Evolutionary conservation across 1,284 basidiomycete species (phyloP), one percentile per base, ranked within the genome.

Genomic region (Calocybe gambosa): DNA sequence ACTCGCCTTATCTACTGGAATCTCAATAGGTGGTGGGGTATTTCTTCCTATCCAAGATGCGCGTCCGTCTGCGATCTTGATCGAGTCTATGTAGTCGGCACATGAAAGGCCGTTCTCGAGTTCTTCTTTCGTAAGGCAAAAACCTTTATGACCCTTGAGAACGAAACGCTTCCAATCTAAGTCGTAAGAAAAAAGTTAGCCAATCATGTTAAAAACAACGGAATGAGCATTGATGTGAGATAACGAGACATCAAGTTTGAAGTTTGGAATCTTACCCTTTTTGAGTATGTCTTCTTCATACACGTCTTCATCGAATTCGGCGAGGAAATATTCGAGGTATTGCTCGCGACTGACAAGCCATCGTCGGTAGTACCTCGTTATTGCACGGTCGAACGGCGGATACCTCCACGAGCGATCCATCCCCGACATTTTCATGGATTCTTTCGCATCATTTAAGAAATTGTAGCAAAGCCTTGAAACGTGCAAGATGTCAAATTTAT

Each of bases 111-210:
- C 70, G 15, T 56, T 52, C 5, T 55, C 49, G 10, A 65, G 55
- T 41, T 71, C 66, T 5, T 65, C 61, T 33, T 62, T 62, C 0
- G 65, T 65, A 5, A 71, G 54, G 5, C 53, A 41, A 50, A 71
- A 73, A n/a, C 69, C 69, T 46, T 66, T 66, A 39, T 70, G 65
- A 38, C 68, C 69, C 53, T 66, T 66, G 5, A 67, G 35, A 1
- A 65, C 65, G 60, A 65, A 70, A 2, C 61, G 52, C 0, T 43
- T 45, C 70, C 70, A 72, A 39, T 66, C 69, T 70, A 3, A 16
- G 5, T 3, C 13, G 3, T 3, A 16, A 34, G 8, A 4, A 16
- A 1, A 5, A 34, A n/a, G 28, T 29, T n/a, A 29, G 28, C 28
- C 4, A 8, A 34, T 9, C 10, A 9, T 13, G 28, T 9, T 5